phyloP scores from a whole-genome alignment of 192 early-diverging fungal genomes.

The Coemansia asiatica region DNA sequence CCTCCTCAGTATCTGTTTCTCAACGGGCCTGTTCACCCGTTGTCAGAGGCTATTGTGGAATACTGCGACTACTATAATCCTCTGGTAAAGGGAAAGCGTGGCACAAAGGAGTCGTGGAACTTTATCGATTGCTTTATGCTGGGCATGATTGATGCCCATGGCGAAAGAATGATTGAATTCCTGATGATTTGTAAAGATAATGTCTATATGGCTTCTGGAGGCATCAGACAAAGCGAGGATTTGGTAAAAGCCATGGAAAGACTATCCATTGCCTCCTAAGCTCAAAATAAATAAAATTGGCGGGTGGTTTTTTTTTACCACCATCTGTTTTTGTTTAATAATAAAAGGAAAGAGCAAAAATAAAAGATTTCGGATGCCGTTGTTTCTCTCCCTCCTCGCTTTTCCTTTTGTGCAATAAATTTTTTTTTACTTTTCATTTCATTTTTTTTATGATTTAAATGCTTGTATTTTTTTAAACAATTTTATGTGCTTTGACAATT shows the following conservation, averaged over 20 bases:
- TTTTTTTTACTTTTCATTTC: too few species aligned
- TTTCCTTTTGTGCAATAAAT: not conserved
- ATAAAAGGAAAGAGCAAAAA: not conserved
- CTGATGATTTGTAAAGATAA: constrained; percentile 27
- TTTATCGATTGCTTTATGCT: constrained; percentile 50
- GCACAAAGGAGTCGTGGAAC: not conserved
- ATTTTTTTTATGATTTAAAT: too few species aligned
- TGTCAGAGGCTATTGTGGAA: constrained; percentile 17
- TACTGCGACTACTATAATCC: constrained; percentile 21
- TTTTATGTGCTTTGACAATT: too few species aligned
- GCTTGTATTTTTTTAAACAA: too few species aligned
- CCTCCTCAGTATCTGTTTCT: constrained; percentile 14
- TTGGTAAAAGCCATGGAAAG: constrained; percentile 33
- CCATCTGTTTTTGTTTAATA: not conserved
- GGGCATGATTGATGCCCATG: constrained; percentile 36
- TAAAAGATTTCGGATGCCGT: not conserved
- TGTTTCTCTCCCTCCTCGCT: not conserved
- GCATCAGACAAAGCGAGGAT: constrained; percentile 9
- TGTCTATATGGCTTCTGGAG: not conserved
- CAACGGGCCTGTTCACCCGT: constrained; percentile 17
- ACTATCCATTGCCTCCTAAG: constrained; percentile 18
- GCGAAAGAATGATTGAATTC: constrained; percentile 30
- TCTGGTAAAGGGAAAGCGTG: not conserved
- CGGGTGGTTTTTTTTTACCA: constrained; percentile 7
- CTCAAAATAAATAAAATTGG: not conserved